Percentiles rank a stretch among this genome's conserved stretches.
phyloP scores from a whole-genome alignment of 2,329 filamentous ascomycete species.

The Exserohilum turcica region DNA sequence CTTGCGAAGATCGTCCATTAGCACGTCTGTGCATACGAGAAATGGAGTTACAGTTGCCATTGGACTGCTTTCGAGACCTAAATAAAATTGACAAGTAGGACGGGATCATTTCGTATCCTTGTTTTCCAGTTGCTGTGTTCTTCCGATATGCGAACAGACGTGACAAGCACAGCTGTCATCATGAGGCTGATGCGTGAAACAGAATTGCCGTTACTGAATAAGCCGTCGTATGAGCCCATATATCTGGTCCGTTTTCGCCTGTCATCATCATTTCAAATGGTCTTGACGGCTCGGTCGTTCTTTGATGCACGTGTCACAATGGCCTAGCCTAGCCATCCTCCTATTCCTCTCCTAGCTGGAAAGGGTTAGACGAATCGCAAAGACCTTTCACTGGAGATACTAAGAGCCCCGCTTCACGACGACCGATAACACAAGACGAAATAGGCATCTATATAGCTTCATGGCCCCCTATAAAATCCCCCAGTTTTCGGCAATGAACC shows the following conservation, averaged over 20 bases:
- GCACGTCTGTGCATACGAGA: no score
- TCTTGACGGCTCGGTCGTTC: conserved; percentile 3
- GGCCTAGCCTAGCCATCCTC: background rate
- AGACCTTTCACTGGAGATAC: background rate
- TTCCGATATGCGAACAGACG: background rate
- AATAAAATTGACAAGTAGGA: no score
- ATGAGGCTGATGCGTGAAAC: conserved; percentile 7
- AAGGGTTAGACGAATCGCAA: background rate
- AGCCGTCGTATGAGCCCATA: background rate
- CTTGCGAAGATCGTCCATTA: no score
- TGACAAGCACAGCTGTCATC: conserved; percentile 1
- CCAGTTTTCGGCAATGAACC: no score
- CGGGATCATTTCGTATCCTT: no score
- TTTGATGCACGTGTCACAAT: background rate
- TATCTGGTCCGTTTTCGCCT: conserved; percentile 5
- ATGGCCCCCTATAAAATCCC: background rate
- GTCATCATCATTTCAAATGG: background rate
- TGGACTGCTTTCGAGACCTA: no score
- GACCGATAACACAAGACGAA: background rate
- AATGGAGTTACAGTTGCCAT: no score
- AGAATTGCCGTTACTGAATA: background rate
- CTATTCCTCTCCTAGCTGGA: background rate
- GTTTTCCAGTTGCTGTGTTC: no score
- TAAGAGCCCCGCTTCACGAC: background rate
- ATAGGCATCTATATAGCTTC: background rate